A percentile compares a stretch with the other conserved stretches of the same genome.
Conservation (phyloP, 371 early-diverging fungal genomes). For the Choanephora cucurbitarum region DNA sequence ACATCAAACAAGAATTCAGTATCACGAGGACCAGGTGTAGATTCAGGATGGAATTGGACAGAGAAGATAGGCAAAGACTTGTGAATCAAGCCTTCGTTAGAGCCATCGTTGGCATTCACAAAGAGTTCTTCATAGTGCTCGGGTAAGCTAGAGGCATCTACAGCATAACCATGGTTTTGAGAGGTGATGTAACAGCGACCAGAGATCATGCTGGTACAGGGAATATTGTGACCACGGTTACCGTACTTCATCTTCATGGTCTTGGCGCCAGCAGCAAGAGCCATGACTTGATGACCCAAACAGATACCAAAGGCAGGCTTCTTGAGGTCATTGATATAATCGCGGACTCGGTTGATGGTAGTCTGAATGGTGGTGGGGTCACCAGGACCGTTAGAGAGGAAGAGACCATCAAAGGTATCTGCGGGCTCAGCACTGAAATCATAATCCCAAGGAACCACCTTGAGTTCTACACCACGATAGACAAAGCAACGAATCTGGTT, state of each 20-base stretch:
- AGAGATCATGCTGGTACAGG: constrained; percentile 91
- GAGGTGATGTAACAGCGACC: constrained; percentile 94
- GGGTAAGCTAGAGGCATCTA: constrained; percentile 70
- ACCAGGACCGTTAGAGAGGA: constrained; percentile 97
- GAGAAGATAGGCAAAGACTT: constrained; percentile 68
- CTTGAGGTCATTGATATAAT: constrained; percentile 65
- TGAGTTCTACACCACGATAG: constrained; percentile 89
- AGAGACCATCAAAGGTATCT: constrained; percentile 87
- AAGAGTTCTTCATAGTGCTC: constrained; percentile 82
- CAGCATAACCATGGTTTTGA: constrained; percentile 95
- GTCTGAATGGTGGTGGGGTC: constrained; percentile 82
- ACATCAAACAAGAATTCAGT: constrained; percentile 86
- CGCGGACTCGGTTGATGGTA: constrained; percentile 74
- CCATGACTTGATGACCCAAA: constrained; percentile 94
- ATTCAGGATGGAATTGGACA: constrained; percentile 98
- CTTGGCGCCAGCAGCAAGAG: constrained; percentile 90
- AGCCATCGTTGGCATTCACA: constrained; percentile 93
- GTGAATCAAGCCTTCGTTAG: constrained; percentile 93
- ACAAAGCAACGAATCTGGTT: constrained; percentile 97
- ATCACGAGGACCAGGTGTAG: constrained; percentile 93
- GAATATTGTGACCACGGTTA: constrained; percentile 98
- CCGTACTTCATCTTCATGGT: constrained; percentile 96
- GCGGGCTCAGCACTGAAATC: constrained; percentile 77
- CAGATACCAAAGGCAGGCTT: constrained; percentile 98
- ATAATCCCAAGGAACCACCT: constrained; percentile 94